Evolutionary conservation across 2,329 filamentous ascomycete genomes (phyloP).

Genomic region (Ascocoryne sarcoides): DNA sequence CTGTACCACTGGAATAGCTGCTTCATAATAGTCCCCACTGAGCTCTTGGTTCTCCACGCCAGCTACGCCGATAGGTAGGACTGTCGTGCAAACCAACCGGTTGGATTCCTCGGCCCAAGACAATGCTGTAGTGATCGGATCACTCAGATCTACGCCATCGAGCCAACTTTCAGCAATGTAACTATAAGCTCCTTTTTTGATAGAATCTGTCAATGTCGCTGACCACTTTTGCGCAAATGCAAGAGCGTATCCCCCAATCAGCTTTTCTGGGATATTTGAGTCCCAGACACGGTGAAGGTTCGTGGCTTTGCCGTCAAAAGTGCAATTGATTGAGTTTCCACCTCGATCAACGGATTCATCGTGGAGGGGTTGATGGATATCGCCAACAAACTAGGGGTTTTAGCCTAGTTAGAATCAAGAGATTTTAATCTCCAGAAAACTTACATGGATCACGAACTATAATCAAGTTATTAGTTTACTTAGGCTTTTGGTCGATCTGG

Average conservation of each 20-base stretch:
- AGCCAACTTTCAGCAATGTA: conserved; percentile 45
- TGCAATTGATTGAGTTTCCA: conserved; percentile 59
- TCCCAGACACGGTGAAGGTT: conserved; percentile 56
- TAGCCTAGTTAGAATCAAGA: not conserved
- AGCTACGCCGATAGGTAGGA: conserved; percentile 51
- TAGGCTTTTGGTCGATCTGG: not conserved
- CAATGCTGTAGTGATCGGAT: conserved; percentile 48
- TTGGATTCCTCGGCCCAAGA: conserved; percentile 58
- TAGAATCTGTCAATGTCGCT: conserved; percentile 43
- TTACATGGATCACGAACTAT: not conserved
- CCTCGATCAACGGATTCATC: conserved; percentile 55
- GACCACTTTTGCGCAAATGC: conserved; percentile 47
- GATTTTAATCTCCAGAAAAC: not conserved
- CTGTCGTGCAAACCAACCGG: conserved; percentile 49
- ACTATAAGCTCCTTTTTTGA: conserved; percentile 47
- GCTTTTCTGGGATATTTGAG: conserved; percentile 56
- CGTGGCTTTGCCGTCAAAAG: conserved; percentile 44
- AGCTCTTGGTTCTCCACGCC: conserved; percentile 53
- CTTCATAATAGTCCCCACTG: conserved; percentile 53
- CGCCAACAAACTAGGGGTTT: conserved; percentile 35
- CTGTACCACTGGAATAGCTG: conserved; percentile 56
- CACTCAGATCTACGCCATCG: conserved; percentile 44
- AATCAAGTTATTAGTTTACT: not conserved
- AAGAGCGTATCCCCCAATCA: conserved; percentile 47
- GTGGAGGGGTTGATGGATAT: conserved; percentile 61